Conservation (phyloP, 495 filamentous ascomycete genomes). For the Aspergillus biplanus region DNA sequence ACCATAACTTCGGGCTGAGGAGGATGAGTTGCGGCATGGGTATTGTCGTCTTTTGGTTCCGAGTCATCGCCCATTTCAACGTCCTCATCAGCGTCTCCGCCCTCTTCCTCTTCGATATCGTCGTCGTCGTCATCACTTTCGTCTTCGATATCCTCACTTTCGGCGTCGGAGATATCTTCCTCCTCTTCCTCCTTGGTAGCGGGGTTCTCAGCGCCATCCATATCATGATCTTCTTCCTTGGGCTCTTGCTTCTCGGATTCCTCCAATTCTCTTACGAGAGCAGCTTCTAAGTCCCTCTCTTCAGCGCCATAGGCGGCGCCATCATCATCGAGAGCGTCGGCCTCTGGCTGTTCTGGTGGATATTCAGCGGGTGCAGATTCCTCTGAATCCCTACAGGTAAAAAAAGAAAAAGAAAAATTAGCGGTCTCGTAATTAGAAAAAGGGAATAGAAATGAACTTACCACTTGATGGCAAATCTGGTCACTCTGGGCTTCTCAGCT, state of each 20-base stretch:
- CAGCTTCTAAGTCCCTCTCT: conserved; percentile 56
- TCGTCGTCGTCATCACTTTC: conserved; percentile 92
- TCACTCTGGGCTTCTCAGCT: conserved; percentile 96
- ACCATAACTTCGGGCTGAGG: conserved; percentile 55
- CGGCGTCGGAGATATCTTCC: conserved; percentile 79
- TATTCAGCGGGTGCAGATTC: conserved; percentile 94
- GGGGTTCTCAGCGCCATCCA: conserved; percentile 73
- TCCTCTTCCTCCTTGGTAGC: conserved; percentile 66
- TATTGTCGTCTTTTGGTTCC: conserved; percentile 46
- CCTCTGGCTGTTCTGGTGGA: conserved; percentile 96
- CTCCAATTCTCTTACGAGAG: conserved; percentile 60
- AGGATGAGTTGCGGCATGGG: conserved; percentile 41
- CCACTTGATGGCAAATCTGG: conserved; percentile 99
- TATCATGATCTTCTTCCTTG: conserved; percentile 73
- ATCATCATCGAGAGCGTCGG: conserved; percentile 83
- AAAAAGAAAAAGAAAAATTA: conserved; percentile 4
- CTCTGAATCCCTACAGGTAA: conserved; percentile 79
- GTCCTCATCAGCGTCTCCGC: conserved; percentile 71
- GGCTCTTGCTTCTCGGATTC: conserved; percentile 52
- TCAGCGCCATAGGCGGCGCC: conserved; percentile 86
- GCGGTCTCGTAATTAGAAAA: neutral
- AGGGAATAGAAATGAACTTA: conserved; percentile 43
- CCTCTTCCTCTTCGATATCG: conserved; percentile 75
- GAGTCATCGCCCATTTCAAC: conserved; percentile 80
- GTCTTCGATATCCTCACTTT: conserved; percentile 93